Evolutionary conservation across 164 flowering plant genomes (phyloP).

Genomic region (Magnolia sinica): DNA sequence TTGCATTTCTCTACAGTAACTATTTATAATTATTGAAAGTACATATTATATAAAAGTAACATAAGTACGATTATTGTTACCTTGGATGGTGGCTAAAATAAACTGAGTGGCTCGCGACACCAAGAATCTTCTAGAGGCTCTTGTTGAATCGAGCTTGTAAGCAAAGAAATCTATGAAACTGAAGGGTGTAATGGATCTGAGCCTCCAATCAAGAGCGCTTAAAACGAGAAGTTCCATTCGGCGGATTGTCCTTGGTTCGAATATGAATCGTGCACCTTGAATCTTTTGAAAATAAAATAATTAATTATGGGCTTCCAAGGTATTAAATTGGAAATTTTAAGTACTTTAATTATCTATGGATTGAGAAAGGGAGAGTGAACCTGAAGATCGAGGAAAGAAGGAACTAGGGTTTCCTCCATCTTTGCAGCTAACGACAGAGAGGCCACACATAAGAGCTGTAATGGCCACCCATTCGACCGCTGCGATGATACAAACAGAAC

Average conservation of each 20-base stretch:
- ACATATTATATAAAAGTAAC: neutral
- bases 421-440: constrained; percentile 95
- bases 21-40: too few relatives aligned
- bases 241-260: constrained; percentile 62
- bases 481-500: constrained; percentile 23
- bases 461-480: constrained; percentile 79
- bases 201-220: constrained; percentile 71
- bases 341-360: neutral
- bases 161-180: constrained; percentile 71
- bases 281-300: neutral
- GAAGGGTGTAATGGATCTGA: constrained; percentile 82
- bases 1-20: neutral
- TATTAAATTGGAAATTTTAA: neutral
- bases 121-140: constrained; percentile 42
- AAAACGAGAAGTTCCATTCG: constrained; percentile 87
- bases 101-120: constrained; percentile 62
- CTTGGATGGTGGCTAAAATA: constrained; percentile 65
- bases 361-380: constrained; percentile 25
- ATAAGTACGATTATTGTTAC: constrained; percentile 29
- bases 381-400: constrained; percentile 82
- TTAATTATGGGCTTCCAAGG: neutral
- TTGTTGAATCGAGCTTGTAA: constrained; percentile 59
- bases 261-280: constrained; percentile 58
- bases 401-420: constrained; percentile 92
- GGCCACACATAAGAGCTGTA: constrained; percentile 79